phyloP scores from a whole-genome alignment of 768 basidiomycete genomes.

The Lentinula edodes region DNA sequence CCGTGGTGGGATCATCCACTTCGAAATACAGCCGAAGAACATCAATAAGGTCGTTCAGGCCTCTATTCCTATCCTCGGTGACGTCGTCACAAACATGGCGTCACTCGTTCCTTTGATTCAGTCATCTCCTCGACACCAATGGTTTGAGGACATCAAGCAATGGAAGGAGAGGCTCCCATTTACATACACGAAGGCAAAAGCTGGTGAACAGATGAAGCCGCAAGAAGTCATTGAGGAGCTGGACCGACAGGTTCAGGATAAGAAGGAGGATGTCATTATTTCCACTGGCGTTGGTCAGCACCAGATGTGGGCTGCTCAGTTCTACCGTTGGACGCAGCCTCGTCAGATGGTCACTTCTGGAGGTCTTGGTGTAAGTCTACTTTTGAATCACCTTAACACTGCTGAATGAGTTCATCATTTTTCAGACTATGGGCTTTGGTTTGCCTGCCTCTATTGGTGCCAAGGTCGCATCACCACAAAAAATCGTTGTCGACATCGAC shows the following conservation, averaged over 20 bases:
- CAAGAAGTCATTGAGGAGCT: slow-evolving; percentile 96
- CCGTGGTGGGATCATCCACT: slow-evolving; percentile 96
- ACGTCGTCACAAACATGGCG: slow-evolving; percentile 80
- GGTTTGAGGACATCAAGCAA: slow-evolving; percentile 76
- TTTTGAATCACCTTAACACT: slow-evolving; percentile 5
- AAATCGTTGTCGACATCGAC: slow-evolving; percentile 93
- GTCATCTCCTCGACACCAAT: slow-evolving; percentile 56
- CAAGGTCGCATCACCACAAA: slow-evolving; percentile 91
- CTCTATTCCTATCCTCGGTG: slow-evolving; percentile 88
- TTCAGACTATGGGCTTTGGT: slow-evolving; percentile 96
- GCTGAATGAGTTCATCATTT: not conserved
- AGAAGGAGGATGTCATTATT: slow-evolving; percentile 83
- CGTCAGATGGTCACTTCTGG: slow-evolving; percentile 89
- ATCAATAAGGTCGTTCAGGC: slow-evolving; percentile 98
- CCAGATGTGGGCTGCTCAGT: slow-evolving; percentile 99
- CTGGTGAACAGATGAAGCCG: slow-evolving; percentile 80
- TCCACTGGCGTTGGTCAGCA: slow-evolving; percentile 98
- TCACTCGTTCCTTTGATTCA: slow-evolving; percentile 78
- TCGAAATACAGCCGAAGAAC: slow-evolving; percentile 98
- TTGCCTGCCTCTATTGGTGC: slow-evolving; percentile 93
- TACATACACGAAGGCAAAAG: slow-evolving; percentile 64
- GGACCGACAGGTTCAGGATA: slow-evolving; percentile 68
- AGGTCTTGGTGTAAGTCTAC: slow-evolving; percentile 76
- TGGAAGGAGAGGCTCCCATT: slow-evolving; percentile 94
- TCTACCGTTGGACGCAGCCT: slow-evolving; percentile 87